These are phyloP conservation scores for Dictyostelium firmibasis DNA, from an alignment of 78 protist species.

Conservation along the genomic window DNA sequence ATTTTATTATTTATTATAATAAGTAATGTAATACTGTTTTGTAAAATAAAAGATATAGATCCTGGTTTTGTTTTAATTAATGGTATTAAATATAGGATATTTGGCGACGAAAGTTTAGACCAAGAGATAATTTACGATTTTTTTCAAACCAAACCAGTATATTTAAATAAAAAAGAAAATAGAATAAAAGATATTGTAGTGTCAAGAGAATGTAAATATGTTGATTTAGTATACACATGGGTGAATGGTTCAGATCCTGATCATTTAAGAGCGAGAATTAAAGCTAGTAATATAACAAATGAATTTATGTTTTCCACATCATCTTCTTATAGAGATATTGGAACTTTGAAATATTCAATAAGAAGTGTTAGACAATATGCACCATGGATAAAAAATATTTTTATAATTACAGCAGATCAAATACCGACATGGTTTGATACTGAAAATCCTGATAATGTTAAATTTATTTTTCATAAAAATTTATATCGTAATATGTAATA, in stretches of 20 bases:
- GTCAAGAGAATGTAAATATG: too few relatives aligned
- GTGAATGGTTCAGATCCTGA: too few relatives aligned
- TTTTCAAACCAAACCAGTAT: not conserved
- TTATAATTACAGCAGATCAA: slow-evolving; percentile 3
- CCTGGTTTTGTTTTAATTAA: not conserved
- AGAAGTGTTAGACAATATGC: slow-evolving; percentile 24
- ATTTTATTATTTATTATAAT: too few relatives aligned
- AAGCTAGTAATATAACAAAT: too few relatives aligned
- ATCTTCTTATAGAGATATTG: slow-evolving; percentile 9
- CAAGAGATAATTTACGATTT: not conserved
- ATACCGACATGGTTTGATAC: slow-evolving; percentile 22
- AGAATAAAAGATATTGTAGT: too few relatives aligned
- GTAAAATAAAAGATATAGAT: not conserved
- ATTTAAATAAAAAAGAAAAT: too few relatives aligned
- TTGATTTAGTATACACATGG: too few relatives aligned
- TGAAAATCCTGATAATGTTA: slow-evolving; percentile 1
- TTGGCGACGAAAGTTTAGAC: not conserved
- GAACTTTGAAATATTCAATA: slow-evolving; percentile 19
- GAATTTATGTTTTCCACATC: too few relatives aligned
- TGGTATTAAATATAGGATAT: not conserved
- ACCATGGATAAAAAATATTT: slow-evolving; percentile 33
- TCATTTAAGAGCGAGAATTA: too few relatives aligned
- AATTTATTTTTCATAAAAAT: not conserved
- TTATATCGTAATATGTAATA: slow-evolving; percentile 14
- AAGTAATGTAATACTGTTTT: too few relatives aligned